Evolutionary conservation across 1,284 basidiomycete genomes (phyloP).

Genomic region (Flammula alnicola): DNA sequence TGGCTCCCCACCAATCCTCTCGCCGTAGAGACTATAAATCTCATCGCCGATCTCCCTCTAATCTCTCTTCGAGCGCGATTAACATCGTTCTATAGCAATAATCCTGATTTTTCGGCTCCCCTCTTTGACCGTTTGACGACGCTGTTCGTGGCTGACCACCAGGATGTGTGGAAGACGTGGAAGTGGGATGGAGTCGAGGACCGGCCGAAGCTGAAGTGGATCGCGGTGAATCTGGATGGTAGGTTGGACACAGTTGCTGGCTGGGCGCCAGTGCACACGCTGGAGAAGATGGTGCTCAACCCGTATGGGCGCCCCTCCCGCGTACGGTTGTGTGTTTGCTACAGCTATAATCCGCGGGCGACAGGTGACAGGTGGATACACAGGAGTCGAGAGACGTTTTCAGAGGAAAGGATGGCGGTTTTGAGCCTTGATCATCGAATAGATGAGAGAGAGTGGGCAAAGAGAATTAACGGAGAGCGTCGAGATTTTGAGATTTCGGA

Average conservation of each 20-base stretch:
- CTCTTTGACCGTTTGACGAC: slow-evolving; percentile 8
- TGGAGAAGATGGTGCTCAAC: slow-evolving; percentile 9
- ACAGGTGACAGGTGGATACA: slow-evolving; percentile 15
- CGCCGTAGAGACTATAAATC: slow-evolving; percentile 3
- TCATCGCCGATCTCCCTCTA: slow-evolving; percentile 8
- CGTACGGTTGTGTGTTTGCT: slow-evolving; percentile 16
- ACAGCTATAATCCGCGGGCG: slow-evolving; percentile 10
- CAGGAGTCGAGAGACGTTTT: slow-evolving; percentile 12
- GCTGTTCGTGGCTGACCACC: slow-evolving; percentile 12
- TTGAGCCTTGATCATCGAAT: slow-evolving; percentile 12
- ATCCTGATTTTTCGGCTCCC: slow-evolving; percentile 15
- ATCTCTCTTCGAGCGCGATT: slow-evolving; percentile 11
- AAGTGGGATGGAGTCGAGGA: slow-evolving; percentile 8
- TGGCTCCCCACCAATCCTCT: slow-evolving; percentile 12
- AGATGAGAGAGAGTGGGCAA: slow-evolving; percentile 11
- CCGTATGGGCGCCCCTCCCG: slow-evolving; percentile 8
- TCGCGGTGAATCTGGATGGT: slow-evolving; percentile 13
- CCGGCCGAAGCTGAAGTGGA: slow-evolving; percentile 13
- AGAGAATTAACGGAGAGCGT: slow-evolving; percentile 11
- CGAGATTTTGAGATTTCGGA: slow-evolving; percentile 14
- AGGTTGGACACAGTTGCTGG: slow-evolving; percentile 1
- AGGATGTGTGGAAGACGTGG: slow-evolving; percentile 15
- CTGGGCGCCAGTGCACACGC: slow-evolving; percentile 7
- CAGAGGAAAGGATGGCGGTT: slow-evolving; percentile 15
- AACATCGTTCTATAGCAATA: slow-evolving; percentile 1